These are phyloP conservation scores for Ramalina peruviana DNA, from an alignment of 495 filamentous ascomycete genomes.

Conservation along the genomic window DNA sequence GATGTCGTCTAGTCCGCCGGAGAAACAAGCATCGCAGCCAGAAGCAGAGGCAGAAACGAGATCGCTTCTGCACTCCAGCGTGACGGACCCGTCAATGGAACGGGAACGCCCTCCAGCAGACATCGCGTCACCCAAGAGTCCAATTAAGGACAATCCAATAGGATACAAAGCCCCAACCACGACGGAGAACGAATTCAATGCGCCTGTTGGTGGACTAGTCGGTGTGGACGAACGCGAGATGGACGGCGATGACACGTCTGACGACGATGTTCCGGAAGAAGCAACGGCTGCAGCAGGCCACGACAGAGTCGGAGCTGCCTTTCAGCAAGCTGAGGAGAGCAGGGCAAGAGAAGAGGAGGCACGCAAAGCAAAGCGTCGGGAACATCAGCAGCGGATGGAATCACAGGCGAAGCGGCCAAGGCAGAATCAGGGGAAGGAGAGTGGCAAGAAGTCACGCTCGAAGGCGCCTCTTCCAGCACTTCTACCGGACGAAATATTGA, in stretches of 20 bases:
- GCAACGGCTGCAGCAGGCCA: conserved; percentile 8
- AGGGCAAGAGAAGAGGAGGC: conserved; percentile 23
- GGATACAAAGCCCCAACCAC: too few relatives aligned
- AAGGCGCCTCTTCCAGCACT: conserved; percentile 30
- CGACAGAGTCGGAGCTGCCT: conserved; percentile 5
- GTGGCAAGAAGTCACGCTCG: conserved; percentile 9
- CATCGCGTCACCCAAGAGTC: too few relatives aligned
- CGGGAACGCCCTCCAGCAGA: too few relatives aligned
- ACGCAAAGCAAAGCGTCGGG: conserved; percentile 33
- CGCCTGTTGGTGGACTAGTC: too few relatives aligned
- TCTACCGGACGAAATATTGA: conserved; percentile 39
- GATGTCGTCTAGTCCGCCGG: too few relatives aligned
- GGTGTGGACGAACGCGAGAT: neutral
- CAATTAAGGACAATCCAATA: too few relatives aligned
- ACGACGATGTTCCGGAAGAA: conserved; percentile 21
- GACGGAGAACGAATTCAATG: too few relatives aligned
- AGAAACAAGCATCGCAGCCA: too few relatives aligned
- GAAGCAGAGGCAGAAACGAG: too few relatives aligned
- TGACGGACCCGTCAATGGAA: too few relatives aligned
- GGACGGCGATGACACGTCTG: neutral
- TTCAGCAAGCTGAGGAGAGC: conserved; percentile 5
- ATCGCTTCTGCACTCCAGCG: too few relatives aligned
- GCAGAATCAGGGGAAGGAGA: conserved; percentile 3
- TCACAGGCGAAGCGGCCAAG: conserved; percentile 33
- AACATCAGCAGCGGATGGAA: conserved; percentile 34